Evolutionary conservation across 495 filamentous ascomycete genomes (phyloP).

Genomic region (Terfezia boudieri): DNA sequence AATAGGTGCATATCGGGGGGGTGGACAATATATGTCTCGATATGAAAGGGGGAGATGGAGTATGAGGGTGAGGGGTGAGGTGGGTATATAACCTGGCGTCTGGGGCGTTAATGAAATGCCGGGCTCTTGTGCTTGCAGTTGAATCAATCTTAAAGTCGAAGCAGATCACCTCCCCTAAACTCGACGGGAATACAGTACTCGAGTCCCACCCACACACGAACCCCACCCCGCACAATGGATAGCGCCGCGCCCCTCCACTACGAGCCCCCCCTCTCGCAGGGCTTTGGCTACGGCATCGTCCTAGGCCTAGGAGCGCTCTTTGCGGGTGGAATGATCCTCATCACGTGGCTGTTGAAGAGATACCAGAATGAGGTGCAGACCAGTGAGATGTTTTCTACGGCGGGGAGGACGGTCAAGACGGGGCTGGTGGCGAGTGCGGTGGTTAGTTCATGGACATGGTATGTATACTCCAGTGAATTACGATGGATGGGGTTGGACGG

Average conservation of each 20-base stretch:
- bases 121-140: too few relatives aligned
- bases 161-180: too few relatives aligned
- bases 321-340: slow-evolving; percentile 57
- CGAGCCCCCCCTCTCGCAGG: slow-evolving; percentile 36
- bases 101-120: too few relatives aligned
- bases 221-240: slow-evolving; percentile 4
- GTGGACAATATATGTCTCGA: too few relatives aligned
- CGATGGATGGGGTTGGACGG: neutral
- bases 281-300: slow-evolving; percentile 67
- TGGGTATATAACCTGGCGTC: too few relatives aligned
- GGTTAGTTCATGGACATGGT: slow-evolving; percentile 88
- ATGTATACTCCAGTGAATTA: slow-evolving; percentile 22
- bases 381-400: slow-evolving; percentile 92
- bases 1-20: too few relatives aligned
- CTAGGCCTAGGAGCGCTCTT: slow-evolving; percentile 54
- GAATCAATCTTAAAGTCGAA: too few relatives aligned
- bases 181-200: too few relatives aligned
- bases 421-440: slow-evolving; percentile 90
- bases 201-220: too few relatives aligned
- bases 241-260: neutral
- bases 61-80: too few relatives aligned
- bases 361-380: slow-evolving; percentile 92
- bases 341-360: slow-evolving; percentile 57
- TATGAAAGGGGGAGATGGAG: too few relatives aligned
- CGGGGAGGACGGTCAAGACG: slow-evolving; percentile 81